Percentiles rank a stretch among this genome's conserved stretches.
Conservation (phyloP, 2,329 filamentous ascomycete species). For the Beauveria rudraprayagi region DNA sequence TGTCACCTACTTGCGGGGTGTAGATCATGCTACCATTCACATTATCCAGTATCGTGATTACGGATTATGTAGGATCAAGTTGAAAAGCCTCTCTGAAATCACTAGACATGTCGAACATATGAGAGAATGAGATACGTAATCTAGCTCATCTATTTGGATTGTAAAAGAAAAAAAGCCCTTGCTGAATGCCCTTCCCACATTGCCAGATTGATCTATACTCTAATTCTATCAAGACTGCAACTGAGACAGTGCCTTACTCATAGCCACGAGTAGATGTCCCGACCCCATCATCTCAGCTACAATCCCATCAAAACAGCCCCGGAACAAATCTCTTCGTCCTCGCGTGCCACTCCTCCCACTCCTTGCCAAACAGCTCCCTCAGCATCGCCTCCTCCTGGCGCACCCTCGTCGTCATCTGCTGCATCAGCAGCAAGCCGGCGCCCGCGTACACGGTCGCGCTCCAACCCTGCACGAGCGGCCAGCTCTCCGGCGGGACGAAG, state of each 20-base stretch:
- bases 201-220: neutral
- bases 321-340: slow-evolving; percentile 1
- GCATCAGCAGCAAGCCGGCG: neutral
- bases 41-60: too few relatives aligned
- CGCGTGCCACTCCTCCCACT: slow-evolving; percentile 9
- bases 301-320: neutral
- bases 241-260: neutral
- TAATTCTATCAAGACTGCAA: neutral
- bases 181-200: neutral
- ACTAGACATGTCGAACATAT: too few relatives aligned
- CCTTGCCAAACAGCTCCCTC: slow-evolving; percentile 6
- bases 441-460: neutral
- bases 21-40: too few relatives aligned
- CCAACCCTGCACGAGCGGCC: neutral
- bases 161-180: too few relatives aligned
- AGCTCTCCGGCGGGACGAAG: neutral
- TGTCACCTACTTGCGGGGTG: too few relatives aligned
- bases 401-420: neutral
- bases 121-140: too few relatives aligned
- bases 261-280: neutral
- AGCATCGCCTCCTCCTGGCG: slow-evolving; percentile 8
- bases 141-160: too few relatives aligned
- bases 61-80: too few relatives aligned
- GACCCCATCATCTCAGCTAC: neutral
- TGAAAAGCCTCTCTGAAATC: too few relatives aligned